phyloP scores from a whole-genome alignment of 129 eudicot species.

The Ambrosia artemisiifolia region DNA sequence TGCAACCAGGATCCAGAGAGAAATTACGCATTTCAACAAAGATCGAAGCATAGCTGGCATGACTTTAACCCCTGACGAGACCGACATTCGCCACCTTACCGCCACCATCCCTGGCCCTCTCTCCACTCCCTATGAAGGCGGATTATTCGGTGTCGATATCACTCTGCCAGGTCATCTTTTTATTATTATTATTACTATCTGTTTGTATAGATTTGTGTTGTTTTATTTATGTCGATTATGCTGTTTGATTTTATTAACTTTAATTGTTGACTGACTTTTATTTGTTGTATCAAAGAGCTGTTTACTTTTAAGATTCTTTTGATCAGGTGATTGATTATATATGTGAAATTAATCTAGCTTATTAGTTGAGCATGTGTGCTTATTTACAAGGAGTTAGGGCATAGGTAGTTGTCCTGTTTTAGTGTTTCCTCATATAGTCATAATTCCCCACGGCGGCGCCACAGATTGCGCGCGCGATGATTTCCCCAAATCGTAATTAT shows the following conservation, averaged over 20 bases:
- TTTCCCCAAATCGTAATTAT: too few relatives aligned
- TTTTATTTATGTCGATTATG: neutral
- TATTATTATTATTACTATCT: neutral
- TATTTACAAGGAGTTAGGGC: neutral
- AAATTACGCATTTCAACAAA: conserved; percentile 23
- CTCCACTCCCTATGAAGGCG: conserved; percentile 89
- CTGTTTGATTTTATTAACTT: neutral
- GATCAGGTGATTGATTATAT: neutral
- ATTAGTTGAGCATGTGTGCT: neutral
- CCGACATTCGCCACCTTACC: conserved; percentile 52
- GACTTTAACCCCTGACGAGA: conserved; percentile 29
- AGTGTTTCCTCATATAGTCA: too few relatives aligned
- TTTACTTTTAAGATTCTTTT: too few relatives aligned
- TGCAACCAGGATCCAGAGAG: conserved; percentile 22
- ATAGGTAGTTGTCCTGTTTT: too few relatives aligned
- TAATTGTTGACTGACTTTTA: neutral
- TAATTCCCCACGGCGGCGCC: too few relatives aligned
- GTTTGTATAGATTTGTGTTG: neutral
- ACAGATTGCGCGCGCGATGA: too few relatives aligned
- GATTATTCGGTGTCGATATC: conserved; percentile 72
- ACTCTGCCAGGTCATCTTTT: conserved; percentile 52
- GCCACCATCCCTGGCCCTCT: conserved; percentile 84
- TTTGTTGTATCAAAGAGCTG: neutral
- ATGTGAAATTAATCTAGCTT: neutral
- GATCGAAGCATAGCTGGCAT: conserved; percentile 22